phyloP scores from a whole-genome alignment of 139 green algal genomes.

The Axilococcus clingmanii region DNA sequence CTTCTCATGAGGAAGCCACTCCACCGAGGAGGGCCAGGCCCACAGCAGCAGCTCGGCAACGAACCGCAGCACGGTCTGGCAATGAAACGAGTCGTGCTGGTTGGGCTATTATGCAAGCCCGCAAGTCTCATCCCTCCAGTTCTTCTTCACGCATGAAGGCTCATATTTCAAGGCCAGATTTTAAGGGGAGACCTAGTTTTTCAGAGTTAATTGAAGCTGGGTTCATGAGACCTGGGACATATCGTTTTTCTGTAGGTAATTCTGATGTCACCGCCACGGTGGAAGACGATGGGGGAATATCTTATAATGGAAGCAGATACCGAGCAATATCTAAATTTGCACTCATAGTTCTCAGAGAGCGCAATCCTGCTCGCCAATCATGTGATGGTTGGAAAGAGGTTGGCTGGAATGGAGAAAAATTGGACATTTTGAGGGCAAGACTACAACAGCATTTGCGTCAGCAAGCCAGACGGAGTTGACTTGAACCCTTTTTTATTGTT shows the following conservation, averaged over 20 bases:
- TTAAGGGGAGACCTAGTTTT: conserved; percentile 35
- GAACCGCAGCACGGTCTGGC: background rate
- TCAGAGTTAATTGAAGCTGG: conserved; percentile 29
- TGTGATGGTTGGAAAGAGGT: conserved; percentile 63
- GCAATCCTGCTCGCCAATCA: conserved; percentile 44
- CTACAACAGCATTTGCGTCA: background rate
- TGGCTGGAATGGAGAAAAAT: conserved; percentile 29
- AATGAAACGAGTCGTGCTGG: background rate
- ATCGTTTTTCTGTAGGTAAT: conserved; percentile 37
- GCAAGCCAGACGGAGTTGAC: no score
- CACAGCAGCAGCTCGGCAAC: background rate
- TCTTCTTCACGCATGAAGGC: background rate
- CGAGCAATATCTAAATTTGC: conserved; percentile 54
- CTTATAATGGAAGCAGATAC: conserved; percentile 29
- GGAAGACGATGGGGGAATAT: conserved; percentile 29
- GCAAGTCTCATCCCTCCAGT: no score
- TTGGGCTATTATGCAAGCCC: background rate
- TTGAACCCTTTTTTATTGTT: no score
- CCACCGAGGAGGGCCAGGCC: background rate
- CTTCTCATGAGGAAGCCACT: no score
- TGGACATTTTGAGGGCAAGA: conserved; percentile 30
- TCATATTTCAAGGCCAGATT: conserved; percentile 7
- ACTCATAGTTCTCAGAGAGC: conserved; percentile 40
- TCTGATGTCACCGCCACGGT: conserved; percentile 25
- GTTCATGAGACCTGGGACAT: conserved; percentile 27